Conservation (phyloP, 805 yeast species). For the Nakazawaea anatomiae region DNA sequence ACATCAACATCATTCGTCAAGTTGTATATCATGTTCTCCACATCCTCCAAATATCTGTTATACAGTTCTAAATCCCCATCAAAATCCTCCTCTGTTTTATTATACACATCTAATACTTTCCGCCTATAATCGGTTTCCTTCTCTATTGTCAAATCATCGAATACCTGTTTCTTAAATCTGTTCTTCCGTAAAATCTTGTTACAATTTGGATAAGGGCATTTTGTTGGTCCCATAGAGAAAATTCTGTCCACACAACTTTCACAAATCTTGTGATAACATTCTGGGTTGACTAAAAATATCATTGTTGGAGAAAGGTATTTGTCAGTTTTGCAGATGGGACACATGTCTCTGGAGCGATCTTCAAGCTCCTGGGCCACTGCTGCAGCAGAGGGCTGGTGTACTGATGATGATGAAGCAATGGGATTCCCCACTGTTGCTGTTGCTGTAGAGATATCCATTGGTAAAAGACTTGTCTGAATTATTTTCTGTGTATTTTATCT, state of each 20-base stretch:
- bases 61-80: constrained; percentile 45
- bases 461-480: no score
- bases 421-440: no score
- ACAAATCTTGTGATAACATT: constrained; percentile 97
- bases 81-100: constrained; percentile 76
- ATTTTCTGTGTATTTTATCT: no score
- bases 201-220: constrained; percentile 92
- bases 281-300: constrained; percentile 89
- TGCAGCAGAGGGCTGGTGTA: no score
- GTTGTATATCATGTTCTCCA: constrained; percentile 77
- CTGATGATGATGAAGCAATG: no score
- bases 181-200: constrained; percentile 82
- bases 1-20: constrained; percentile 64
- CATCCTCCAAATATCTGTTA: constrained; percentile 75
- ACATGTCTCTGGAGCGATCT: constrained; percentile 66
- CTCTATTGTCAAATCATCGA: constrained; percentile 87
- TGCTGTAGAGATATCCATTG: no score
- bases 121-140: constrained; percentile 88
- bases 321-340: constrained; percentile 97
- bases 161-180: constrained; percentile 85
- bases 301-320: constrained; percentile 90
- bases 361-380: constrained; percentile 19
- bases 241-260: constrained; percentile 95
- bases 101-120: constrained; percentile 70
- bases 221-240: constrained; percentile 91